Evolutionary conservation across 2,329 filamentous ascomycete species (phyloP), one percentile per base, ranked within the genome.

Genomic region (Venturia oleaginea): DNA sequence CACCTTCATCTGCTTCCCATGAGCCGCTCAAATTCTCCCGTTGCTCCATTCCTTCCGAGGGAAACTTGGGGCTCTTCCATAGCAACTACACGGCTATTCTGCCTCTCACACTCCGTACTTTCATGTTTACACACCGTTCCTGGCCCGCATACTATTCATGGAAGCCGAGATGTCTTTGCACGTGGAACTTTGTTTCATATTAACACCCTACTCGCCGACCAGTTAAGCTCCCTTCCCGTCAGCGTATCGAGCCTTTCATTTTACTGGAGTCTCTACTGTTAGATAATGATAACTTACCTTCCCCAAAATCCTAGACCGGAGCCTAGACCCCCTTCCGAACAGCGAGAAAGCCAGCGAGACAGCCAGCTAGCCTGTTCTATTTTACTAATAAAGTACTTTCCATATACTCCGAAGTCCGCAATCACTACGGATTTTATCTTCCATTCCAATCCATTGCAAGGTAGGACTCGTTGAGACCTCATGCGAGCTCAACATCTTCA

Each of bases 61-160:
- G 24, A 30, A 17, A 11, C 48, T 19, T 54, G 24, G 48, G 24
- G 48, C 19, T 34, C 27, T 5, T 27, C 30, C 51, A 57, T 17
- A 22, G 51, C 51, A n/a, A 13, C 46, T 51, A 6, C n/a, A 27
- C 51, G 51, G 30, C 30, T 57, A 10, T 17, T 15, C 8, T 17
- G 11, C 27, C 48, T 32, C 24, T 11, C 24, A 11, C 30, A n/a
- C 48, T 55, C 15, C 51, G 13, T 6, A 34, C 30, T 34, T 57
- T 34, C 27, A 19, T 57, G 2, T 34, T 57, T 19, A 57, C 51
- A 57, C 13, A 34, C 51, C 15, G 15, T 57, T 22, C 51, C 51
- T 57, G 51, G 27, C 51, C 30, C 51, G 51, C 17, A 34, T 34
- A 30, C 51, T 57, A 57, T 57, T 57, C 51, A 57, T 34, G 27